Evolutionary conservation across 1,284 basidiomycete genomes (phyloP).

Genomic region (Ceratobasidium papillatum): DNA sequence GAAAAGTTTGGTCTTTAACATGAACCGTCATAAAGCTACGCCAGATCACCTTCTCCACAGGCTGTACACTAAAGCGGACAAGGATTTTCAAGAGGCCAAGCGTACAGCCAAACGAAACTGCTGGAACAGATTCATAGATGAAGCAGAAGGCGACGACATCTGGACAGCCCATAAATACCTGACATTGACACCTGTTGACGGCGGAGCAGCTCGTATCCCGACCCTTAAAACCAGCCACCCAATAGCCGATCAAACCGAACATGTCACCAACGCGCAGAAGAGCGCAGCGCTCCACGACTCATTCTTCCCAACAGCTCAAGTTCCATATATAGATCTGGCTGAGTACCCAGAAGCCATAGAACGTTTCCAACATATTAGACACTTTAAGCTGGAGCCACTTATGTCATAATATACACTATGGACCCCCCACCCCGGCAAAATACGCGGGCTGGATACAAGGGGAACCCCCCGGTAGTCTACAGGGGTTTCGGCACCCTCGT

Average conservation of each 20-base stretch:
- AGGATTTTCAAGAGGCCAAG: constrained; percentile 11
- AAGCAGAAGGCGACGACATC: constrained; percentile 25
- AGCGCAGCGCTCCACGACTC: constrained; percentile 14
- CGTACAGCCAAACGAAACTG: constrained; percentile 17
- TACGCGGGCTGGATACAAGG: no score
- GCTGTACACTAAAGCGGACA: background rate
- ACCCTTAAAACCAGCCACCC: background rate
- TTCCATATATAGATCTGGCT: no score
- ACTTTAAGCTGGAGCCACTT: no score
- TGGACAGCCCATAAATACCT: constrained; percentile 41
- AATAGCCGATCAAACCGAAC: background rate
- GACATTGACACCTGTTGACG: background rate
- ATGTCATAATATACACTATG: no score
- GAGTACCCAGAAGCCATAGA: no score
- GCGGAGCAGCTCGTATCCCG: constrained; percentile 21
- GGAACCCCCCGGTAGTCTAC: no score
- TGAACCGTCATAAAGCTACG: no score
- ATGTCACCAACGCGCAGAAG: constrained; percentile 33
- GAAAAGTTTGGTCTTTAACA: no score
- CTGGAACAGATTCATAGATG: constrained; percentile 42
- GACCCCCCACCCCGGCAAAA: no score
- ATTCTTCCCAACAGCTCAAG: constrained; percentile 45
- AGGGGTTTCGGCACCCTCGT: no score
- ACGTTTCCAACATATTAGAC: no score
- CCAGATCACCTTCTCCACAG: no score